These are phyloP conservation scores for Mycena polygramma DNA, from an alignment of 768 basidiomycete species.

Conservation along the genomic window DNA sequence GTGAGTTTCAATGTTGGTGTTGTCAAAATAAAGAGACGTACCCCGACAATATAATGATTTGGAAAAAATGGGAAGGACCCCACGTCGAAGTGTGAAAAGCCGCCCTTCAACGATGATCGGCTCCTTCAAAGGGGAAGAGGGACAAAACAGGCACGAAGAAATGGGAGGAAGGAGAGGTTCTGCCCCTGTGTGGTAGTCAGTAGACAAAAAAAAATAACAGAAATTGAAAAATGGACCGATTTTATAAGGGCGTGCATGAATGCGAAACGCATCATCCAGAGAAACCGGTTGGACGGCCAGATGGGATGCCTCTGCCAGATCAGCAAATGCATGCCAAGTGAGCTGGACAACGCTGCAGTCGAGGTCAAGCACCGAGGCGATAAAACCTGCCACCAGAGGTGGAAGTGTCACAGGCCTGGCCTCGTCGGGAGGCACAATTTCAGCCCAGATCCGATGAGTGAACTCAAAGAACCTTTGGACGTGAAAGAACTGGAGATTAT, in stretches of 20 bases:
- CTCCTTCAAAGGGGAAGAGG: not conserved
- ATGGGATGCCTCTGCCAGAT: not conserved
- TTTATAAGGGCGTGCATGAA: not conserved
- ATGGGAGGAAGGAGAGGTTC: not conserved
- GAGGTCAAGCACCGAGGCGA: not conserved
- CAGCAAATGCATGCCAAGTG: constrained; percentile 14
- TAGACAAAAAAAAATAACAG: not conserved
- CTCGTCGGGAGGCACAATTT: constrained; percentile 1
- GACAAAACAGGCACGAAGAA: not conserved
- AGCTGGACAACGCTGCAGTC: not conserved
- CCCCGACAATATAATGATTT: constrained; percentile 13
- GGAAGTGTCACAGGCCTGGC: not conserved
- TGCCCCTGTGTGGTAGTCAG: not conserved
- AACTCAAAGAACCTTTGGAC: constrained; percentile 18
- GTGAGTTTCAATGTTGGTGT: too few species aligned
- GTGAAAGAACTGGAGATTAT: constrained; percentile 1
- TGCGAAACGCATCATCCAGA: constrained; percentile 16
- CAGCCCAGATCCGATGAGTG: constrained; percentile 7
- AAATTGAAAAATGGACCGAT: not conserved
- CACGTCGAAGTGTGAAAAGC: constrained; percentile 13
- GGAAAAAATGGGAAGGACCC: constrained; percentile 17
- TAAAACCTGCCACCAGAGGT: not conserved
- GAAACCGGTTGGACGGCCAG: not conserved
- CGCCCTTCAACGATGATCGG: not conserved
- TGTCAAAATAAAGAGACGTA: not conserved